Evolutionary conservation across 2,329 filamentous ascomycete species (phyloP).

Genomic region (Hortaea werneckii): DNA sequence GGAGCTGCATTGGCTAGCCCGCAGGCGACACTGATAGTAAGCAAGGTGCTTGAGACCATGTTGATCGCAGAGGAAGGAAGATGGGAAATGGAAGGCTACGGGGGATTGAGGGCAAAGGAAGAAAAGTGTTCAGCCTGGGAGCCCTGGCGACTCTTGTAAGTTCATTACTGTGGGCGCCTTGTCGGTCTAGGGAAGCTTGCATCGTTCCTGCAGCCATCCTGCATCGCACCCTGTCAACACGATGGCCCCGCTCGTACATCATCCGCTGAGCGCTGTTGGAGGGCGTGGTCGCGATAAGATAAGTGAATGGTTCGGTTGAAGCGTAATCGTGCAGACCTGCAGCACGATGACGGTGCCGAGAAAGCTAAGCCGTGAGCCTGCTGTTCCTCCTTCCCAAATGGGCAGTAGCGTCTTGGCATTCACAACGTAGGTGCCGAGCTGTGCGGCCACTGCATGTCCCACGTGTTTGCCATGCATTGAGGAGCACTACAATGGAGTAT

Average conservation of each 20-base stretch:
- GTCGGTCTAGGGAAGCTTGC: neutral
- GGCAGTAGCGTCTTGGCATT: neutral
- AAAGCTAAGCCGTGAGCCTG: neutral
- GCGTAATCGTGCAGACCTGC: neutral
- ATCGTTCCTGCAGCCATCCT: neutral
- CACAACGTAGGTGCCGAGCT: neutral
- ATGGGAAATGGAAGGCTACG: neutral
- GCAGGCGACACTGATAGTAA: neutral
- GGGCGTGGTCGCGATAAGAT: neutral
- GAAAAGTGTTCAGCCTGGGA: neutral
- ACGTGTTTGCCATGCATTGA: too few relatives aligned
- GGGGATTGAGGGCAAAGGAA: neutral
- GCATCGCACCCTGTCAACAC: neutral
- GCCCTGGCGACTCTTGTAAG: neutral
- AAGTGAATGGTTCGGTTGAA: neutral
- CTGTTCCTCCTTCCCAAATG: neutral
- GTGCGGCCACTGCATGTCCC: neutral
- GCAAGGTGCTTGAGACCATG: neutral
- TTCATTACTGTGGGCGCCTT: neutral
- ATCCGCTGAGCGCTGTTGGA: neutral
- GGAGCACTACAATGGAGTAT: too few relatives aligned
- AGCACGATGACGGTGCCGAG: neutral
- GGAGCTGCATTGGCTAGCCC: neutral
- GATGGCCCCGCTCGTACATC: neutral
- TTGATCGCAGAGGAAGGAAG: neutral